Conservation (phyloP, 148 eudicot species). For the Camellia sinensis region DNA sequence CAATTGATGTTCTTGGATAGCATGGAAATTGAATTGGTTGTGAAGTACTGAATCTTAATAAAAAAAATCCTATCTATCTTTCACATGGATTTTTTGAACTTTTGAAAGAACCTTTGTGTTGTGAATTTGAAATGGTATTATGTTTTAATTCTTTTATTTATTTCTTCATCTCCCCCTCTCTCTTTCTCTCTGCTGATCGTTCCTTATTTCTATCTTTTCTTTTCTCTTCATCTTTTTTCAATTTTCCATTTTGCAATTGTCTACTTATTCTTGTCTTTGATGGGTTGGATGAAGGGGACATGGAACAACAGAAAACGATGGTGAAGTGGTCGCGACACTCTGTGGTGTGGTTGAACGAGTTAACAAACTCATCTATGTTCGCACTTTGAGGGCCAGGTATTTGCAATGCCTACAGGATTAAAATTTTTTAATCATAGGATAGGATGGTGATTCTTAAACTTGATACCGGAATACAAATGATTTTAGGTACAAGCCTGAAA, state of each 20-base stretch:
- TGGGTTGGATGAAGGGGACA: conserved; percentile 63
- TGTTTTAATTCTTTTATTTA: neutral
- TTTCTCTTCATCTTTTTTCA: neutral
- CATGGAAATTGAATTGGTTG: too few species aligned
- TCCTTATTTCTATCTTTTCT: neutral
- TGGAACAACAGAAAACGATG: conserved; percentile 71
- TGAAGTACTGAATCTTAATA: too few species aligned
- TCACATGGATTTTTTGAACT: neutral
- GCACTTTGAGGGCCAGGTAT: conserved; percentile 81
- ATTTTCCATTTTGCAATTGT: neutral
- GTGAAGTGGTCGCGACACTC: conserved; percentile 64
- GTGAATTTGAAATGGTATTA: neutral
- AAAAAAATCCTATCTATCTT: neutral
- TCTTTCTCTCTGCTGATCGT: too few species aligned
- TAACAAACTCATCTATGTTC: conserved; percentile 74
- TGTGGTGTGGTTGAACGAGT: conserved; percentile 94
- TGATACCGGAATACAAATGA: neutral
- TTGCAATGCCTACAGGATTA: neutral
- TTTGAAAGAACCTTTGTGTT: neutral
- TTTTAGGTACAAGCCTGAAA: conserved; percentile 88
- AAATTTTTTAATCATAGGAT: neutral
- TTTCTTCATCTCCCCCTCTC: neutral
- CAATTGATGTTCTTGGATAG: too few species aligned
- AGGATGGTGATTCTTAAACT: neutral
- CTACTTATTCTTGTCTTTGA: neutral